Percentiles rank a stretch among this genome's conserved stretches.
These are phyloP conservation scores for Talaromyces sp. DNA, from an alignment of 2,329 filamentous ascomycete species.

Conservation along the genomic window DNA sequence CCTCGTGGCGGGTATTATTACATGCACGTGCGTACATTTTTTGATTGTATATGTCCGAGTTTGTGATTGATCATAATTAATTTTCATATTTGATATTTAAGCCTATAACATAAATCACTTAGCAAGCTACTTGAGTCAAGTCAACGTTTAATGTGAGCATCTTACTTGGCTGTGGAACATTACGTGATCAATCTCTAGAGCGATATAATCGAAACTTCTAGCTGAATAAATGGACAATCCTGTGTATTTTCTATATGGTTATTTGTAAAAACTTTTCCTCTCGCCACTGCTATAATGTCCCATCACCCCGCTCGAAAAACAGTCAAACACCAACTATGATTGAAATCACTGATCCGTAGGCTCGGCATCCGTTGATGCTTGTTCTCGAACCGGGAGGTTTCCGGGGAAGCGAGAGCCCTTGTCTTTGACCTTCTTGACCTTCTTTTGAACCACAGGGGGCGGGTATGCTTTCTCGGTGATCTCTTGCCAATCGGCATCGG, in stretches of 20 bases:
- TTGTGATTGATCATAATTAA: too few relatives aligned
- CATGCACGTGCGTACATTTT: neutral
- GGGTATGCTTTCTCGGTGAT: slow-evolving; percentile 78
- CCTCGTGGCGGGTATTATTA: neutral
- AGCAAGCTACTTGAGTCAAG: too few relatives aligned
- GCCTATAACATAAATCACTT: too few relatives aligned
- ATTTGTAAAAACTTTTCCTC: neutral
- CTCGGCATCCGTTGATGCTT: neutral
- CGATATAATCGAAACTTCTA: neutral
- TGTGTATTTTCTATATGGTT: neutral
- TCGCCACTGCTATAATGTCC: neutral
- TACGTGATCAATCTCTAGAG: neutral
- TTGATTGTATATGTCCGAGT: neutral
- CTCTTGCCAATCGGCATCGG: slow-evolving; percentile 72
- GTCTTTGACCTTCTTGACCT: slow-evolving; percentile 70
- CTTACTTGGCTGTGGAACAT: too few relatives aligned
- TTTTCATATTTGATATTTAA: too few relatives aligned
- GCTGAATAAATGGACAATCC: neutral
- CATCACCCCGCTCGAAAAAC: too few relatives aligned
- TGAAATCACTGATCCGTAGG: neutral
- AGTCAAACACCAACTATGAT: too few relatives aligned
- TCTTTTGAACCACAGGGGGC: slow-evolving; percentile 59
- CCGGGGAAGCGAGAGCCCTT: slow-evolving; percentile 62
- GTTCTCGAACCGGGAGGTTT: neutral
- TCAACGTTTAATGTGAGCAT: too few relatives aligned